Evolutionary conservation across 768 basidiomycete genomes (phyloP).

Genomic region (Mycena venus): DNA sequence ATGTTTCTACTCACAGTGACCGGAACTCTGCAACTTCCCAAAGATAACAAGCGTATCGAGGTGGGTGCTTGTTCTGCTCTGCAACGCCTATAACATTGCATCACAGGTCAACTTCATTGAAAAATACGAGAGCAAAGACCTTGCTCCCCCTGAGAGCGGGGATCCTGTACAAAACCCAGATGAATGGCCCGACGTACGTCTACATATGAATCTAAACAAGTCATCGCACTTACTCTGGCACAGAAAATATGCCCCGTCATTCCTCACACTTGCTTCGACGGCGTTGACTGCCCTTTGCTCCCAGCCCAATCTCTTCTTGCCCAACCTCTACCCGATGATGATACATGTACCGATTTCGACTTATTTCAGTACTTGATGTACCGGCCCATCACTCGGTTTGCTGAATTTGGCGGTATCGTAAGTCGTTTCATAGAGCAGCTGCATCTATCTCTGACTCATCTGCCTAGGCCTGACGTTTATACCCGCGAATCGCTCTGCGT

Average conservation of each 20-base stretch:
- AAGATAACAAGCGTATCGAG: neutral
- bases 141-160: neutral
- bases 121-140: neutral
- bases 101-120: neutral
- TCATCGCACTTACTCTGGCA: too few species aligned
- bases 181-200: neutral
- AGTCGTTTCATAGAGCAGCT: neutral
- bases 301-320: neutral
- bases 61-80: neutral
- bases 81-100: neutral
- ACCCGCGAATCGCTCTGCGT: too few species aligned
- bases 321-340: neutral
- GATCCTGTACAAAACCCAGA: neutral
- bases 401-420: neutral
- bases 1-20: neutral
- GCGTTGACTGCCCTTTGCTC: neutral
- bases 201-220: neutral
- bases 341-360: constrained; percentile 1
- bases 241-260: neutral
- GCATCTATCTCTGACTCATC: too few species aligned
- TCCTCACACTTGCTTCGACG: constrained; percentile 1
- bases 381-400: neutral
- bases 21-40: neutral
- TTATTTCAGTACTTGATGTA: neutral
- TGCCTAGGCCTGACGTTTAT: too few species aligned